These are phyloP conservation scores for Lachancea cidri DNA, from an alignment of 805 yeast species.

Conservation along the genomic window DNA sequence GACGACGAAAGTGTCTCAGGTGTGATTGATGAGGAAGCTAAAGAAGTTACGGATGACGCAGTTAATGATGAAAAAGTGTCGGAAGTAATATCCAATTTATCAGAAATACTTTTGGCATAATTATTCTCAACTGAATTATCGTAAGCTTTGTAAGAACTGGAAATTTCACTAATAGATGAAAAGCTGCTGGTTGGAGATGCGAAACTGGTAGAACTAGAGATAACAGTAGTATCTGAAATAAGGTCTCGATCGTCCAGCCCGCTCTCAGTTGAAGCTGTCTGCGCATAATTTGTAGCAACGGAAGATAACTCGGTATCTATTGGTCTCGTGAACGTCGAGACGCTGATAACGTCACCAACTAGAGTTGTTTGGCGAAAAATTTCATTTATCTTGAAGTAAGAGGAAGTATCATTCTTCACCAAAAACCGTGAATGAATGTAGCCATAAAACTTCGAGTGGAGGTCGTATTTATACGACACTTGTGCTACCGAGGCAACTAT, in stretches of 20 bases:
- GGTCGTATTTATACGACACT: constrained; percentile 20
- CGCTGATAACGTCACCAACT: constrained; percentile 18
- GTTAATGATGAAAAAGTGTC: background rate
- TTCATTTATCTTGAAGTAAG: constrained; percentile 14
- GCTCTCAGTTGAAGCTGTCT: background rate
- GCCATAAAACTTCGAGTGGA: constrained; percentile 18
- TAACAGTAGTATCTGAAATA: background rate
- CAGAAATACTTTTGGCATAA: background rate
- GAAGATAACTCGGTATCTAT: constrained; percentile 8
- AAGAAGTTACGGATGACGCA: background rate
- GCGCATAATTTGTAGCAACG: constrained; percentile 4
- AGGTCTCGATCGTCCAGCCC: background rate
- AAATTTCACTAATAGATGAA: too few species aligned
- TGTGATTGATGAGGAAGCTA: background rate
- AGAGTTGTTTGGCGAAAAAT: constrained; percentile 18
- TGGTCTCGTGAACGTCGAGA: constrained; percentile 11
- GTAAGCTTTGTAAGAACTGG: too few species aligned
- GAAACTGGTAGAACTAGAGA: background rate
- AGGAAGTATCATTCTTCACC: constrained; percentile 15
- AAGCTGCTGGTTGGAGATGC: background rate
- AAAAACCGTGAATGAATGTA: constrained; percentile 15
- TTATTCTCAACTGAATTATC: too few species aligned
- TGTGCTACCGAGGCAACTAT: constrained; percentile 24
- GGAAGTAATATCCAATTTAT: background rate
- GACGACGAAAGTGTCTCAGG: too few species aligned